These are phyloP conservation scores for Ophiostoma perfectum DNA, from an alignment of 2,329 filamentous ascomycete genomes.

Conservation along the genomic window DNA sequence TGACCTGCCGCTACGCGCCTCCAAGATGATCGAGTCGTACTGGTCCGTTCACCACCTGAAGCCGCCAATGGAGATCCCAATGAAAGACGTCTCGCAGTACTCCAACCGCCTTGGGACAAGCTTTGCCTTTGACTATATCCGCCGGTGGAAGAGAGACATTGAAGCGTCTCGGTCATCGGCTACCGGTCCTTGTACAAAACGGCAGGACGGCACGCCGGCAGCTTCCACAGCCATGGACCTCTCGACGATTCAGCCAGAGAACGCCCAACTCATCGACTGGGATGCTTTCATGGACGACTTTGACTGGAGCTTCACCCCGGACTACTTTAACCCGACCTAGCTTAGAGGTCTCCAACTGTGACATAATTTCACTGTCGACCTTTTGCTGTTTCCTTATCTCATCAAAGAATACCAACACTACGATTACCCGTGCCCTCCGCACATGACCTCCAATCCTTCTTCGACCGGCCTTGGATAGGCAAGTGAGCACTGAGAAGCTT, in stretches of 20 bases:
- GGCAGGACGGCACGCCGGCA: conserved; percentile 11
- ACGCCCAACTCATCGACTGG: conserved; percentile 45
- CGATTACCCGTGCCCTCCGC: too few relatives aligned
- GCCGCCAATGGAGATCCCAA: conserved; percentile 36
- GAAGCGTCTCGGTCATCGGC: conserved; percentile 35
- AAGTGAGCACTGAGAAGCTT: too few relatives aligned
- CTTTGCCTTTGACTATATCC: conserved; percentile 47
- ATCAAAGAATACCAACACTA: too few relatives aligned
- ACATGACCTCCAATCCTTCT: too few relatives aligned
- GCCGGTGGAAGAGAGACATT: conserved; percentile 42
- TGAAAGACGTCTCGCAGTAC: conserved; percentile 38
- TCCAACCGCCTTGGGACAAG: conserved; percentile 46
- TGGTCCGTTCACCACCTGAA: conserved; percentile 40
- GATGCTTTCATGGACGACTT: conserved; percentile 48
- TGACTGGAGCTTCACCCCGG: conserved; percentile 39
- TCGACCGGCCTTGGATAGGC: too few relatives aligned
- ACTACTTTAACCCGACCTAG: conserved; percentile 27
- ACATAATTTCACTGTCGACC: neutral
- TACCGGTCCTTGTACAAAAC: conserved; percentile 22
- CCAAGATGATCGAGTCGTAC: conserved; percentile 46
- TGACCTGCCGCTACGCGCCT: conserved; percentile 44
- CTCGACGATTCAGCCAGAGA: conserved; percentile 23
- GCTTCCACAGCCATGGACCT: conserved; percentile 22
- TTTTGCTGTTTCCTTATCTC: too few relatives aligned
- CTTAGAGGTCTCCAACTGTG: neutral